phyloP scores from a whole-genome alignment of 768 basidiomycete genomes.

The Neoboletus subvelutipes region DNA sequence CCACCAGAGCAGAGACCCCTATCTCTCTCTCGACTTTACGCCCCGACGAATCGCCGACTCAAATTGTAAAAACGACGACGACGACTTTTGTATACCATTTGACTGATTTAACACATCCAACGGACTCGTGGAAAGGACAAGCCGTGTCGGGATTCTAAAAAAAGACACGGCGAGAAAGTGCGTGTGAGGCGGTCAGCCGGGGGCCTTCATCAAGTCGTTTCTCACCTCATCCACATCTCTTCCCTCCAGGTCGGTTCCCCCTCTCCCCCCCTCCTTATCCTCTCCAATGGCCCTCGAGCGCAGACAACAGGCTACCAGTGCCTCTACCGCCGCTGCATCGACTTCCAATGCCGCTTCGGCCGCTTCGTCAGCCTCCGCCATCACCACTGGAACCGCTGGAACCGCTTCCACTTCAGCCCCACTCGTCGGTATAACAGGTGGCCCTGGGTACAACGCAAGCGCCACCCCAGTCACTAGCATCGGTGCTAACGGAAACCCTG shows the following conservation, averaged over 20 bases:
- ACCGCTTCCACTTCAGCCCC: conserved; percentile 4
- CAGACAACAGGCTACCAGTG: conserved; percentile 23
- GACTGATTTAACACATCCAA: too few relatives aligned
- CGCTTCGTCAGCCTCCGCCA: neutral
- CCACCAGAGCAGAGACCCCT: too few relatives aligned
- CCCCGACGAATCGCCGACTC: neutral
- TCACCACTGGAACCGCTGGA: neutral
- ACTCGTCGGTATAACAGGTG: conserved; percentile 26
- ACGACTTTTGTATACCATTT: too few relatives aligned
- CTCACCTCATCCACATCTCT: too few relatives aligned
- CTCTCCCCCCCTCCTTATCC: neutral
- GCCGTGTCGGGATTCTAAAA: conserved; percentile 7
- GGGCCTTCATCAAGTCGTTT: neutral
- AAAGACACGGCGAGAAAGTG: conserved; percentile 1
- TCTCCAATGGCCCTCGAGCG: conserved; percentile 17
- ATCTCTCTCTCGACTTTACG: neutral
- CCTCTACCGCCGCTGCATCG: conserved; percentile 4
- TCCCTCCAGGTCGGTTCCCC: neutral
- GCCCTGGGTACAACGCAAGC: conserved; percentile 25
- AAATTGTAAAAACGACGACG: neutral
- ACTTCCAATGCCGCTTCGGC: neutral
- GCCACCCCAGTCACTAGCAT: conserved; percentile 25
- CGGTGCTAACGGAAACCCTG: conserved; percentile 38
- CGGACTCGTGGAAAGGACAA: neutral
- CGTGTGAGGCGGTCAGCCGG: conserved; percentile 17